These are phyloP conservation scores for Ophiocytium majus DNA, from an alignment of 352 stramenopile species.

Conservation along the genomic window DNA sequence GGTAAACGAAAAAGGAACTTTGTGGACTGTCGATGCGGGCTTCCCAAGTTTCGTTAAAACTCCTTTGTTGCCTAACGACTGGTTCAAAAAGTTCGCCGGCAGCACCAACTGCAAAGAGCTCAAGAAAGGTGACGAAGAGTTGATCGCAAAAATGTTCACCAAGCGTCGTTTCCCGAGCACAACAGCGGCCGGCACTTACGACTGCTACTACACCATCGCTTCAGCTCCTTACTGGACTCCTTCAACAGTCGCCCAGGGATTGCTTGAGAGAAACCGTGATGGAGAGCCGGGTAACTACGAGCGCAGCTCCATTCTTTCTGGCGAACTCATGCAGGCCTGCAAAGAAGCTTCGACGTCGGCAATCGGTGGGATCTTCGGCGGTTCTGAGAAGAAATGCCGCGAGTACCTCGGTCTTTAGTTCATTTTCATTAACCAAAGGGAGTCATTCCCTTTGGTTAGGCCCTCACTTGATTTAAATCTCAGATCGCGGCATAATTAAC, in stretches of 20 bases:
- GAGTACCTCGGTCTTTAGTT: slow-evolving; percentile 10
- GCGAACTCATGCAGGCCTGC: slow-evolving; percentile 4
- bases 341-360: background rate
- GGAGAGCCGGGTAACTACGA: background rate
- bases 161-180: background rate
- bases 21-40: background rate
- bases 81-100: slow-evolving; percentile 1
- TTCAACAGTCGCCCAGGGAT: background rate
- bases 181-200: background rate
- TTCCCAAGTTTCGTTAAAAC: background rate
- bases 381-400: background rate
- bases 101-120: slow-evolving; percentile 1
- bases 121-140: background rate
- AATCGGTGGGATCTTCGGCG: background rate
- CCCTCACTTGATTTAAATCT: too few relatives aligned
- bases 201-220: slow-evolving; percentile 1
- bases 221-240: background rate
- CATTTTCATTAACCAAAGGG: too few relatives aligned
- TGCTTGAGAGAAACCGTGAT: background rate
- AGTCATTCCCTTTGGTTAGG: too few relatives aligned
- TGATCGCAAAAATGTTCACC: background rate
- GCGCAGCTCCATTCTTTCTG: background rate
- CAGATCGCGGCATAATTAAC: too few relatives aligned
- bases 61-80: background rate
- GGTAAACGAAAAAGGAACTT: background rate